Percentiles rank a stretch among this genome's conserved stretches.
phyloP scores from a whole-genome alignment of 2,329 filamentous ascomycete genomes.

The Pseudogymnoascus pannorum region DNA sequence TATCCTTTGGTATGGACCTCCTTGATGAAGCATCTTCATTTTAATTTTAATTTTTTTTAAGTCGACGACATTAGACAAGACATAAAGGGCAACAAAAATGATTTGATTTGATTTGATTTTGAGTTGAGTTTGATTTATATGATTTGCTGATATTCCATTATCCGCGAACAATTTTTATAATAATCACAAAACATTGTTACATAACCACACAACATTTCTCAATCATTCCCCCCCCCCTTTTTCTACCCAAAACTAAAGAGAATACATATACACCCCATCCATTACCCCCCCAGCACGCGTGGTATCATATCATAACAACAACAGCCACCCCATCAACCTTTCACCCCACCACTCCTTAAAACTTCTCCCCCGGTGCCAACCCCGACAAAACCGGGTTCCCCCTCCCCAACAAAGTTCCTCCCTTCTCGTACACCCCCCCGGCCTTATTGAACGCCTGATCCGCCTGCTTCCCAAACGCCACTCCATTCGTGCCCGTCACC shows the following conservation, averaged over 20 bases:
- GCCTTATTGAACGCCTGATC: not conserved
- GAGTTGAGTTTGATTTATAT: not conserved
- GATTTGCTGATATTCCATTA: not conserved
- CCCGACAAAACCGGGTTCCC: not conserved
- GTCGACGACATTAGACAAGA: not conserved
- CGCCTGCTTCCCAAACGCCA: not conserved
- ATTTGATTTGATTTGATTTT: not conserved
- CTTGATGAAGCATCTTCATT: not conserved
- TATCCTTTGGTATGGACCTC: not conserved
- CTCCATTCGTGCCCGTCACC: not conserved
- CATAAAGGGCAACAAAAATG: not conserved
- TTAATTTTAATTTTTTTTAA: not conserved
- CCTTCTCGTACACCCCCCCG: not conserved
- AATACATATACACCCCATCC: not conserved
- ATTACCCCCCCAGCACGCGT: not conserved
- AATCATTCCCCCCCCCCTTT: no score
- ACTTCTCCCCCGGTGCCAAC: not conserved
- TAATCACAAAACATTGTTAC: not conserved
- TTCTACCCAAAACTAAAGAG: not conserved
- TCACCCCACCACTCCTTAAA: not conserved
- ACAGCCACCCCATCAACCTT: not conserved
- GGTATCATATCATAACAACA: conserved; percentile 1
- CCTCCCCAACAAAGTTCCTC: not conserved
- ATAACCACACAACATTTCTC: not conserved
- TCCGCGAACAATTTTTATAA: not conserved